Conservation (phyloP, 2,329 filamentous ascomycete genomes). For the Diaporthe capsici region DNA sequence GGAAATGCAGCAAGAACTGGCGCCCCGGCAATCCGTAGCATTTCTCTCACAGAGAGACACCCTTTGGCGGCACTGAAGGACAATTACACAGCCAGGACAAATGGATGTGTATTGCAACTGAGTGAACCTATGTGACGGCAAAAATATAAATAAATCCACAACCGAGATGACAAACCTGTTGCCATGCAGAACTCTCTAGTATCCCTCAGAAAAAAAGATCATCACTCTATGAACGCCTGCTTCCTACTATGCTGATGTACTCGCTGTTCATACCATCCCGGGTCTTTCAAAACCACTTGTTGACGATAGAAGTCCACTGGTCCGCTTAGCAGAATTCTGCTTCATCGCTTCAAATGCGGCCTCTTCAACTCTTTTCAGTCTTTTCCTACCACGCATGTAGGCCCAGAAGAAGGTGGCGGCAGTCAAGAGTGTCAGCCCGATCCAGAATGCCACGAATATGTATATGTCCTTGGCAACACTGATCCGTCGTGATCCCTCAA, state of each 20-base stretch:
- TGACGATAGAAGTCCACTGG: background rate
- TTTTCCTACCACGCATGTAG: conserved; percentile 18
- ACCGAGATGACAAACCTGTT: too few species aligned
- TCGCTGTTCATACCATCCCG: background rate
- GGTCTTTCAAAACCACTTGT: background rate
- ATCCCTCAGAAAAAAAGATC: background rate
- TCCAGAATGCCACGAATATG: conserved; percentile 32
- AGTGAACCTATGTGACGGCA: too few species aligned
- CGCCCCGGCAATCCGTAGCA: too few species aligned
- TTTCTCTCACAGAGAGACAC: too few species aligned
- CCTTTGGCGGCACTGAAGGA: too few species aligned
- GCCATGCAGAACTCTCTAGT: background rate
- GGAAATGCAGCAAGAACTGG: too few species aligned
- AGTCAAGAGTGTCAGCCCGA: conserved; percentile 24
- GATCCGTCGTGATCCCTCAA: conserved; percentile 10
- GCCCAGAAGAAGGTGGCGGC: conserved; percentile 17
- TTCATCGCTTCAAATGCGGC: background rate
- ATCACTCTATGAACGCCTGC: background rate
- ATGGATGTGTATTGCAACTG: too few species aligned
- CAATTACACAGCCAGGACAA: too few species aligned
- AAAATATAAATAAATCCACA: too few species aligned
- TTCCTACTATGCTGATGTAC: background rate
- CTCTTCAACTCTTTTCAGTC: background rate
- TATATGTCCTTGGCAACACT: conserved; percentile 10
- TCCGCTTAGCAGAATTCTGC: background rate